These are phyloP conservation scores for Wickerhamomyces xylosicus DNA, from an alignment of 805 yeast genomes.

Conservation along the genomic window DNA sequence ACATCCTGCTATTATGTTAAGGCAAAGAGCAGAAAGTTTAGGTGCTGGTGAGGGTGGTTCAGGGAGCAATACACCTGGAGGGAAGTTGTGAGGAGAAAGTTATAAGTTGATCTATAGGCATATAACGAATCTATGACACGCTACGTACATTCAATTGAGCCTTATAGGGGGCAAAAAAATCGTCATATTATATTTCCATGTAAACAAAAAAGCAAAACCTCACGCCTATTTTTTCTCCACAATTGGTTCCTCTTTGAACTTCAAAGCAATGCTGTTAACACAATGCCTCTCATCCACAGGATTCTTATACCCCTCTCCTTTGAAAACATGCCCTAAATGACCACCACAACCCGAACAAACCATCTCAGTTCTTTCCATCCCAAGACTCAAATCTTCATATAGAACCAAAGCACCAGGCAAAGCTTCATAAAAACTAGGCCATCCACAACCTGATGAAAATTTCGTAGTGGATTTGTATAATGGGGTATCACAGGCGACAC, in stretches of 20 bases:
- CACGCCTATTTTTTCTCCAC: too few relatives aligned
- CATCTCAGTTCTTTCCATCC: conserved; percentile 86
- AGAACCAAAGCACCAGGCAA: conserved; percentile 67
- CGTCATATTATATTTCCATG: too few relatives aligned
- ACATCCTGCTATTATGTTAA: conserved; percentile 85
- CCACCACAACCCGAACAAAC: conserved; percentile 84
- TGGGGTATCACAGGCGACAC: conserved; percentile 82
- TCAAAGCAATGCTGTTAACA: conserved; percentile 78
- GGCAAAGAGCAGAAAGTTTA: conserved; percentile 60
- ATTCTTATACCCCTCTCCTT: conserved; percentile 77
- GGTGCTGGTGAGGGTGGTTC: conserved; percentile 16
- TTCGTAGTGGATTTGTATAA: conserved; percentile 72
- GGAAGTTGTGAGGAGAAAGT: conserved; percentile 24
- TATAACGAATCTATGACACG: too few relatives aligned
- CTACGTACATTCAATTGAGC: too few relatives aligned
- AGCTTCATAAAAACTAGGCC: conserved; percentile 96
- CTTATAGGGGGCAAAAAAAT: too few relatives aligned
- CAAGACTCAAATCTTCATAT: conserved; percentile 49
- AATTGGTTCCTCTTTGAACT: conserved; percentile 31
- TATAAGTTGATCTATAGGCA: too few relatives aligned
- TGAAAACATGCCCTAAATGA: conserved; percentile 91
- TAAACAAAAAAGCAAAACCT: too few relatives aligned
- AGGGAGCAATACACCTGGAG: conserved; percentile 29
- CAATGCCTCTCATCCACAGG: conserved; percentile 94
- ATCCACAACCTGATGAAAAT: conserved; percentile 89